Evolutionary conservation across 768 basidiomycete species (phyloP).

Genomic region (Nidularia pulvinata): DNA sequence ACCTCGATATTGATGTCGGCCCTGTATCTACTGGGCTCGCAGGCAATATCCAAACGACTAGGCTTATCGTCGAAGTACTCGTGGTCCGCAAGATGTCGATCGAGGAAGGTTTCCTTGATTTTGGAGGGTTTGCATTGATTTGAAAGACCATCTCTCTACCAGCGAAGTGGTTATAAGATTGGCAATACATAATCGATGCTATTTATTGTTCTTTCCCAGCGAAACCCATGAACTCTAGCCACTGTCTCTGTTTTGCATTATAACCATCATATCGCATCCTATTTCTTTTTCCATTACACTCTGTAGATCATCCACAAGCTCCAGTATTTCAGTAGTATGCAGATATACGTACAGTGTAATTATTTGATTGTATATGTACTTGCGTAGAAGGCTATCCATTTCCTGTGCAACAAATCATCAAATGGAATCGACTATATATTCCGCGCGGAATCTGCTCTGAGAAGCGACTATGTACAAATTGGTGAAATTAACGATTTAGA

Average conservation of each 20-base stretch:
- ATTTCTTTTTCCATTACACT: too few species aligned
- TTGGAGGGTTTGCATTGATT: conserved; percentile 56
- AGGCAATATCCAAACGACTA: conserved; percentile 2
- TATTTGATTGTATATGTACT: too few species aligned
- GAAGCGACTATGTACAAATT: background rate
- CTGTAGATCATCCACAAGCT: too few species aligned
- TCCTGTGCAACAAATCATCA: too few species aligned
- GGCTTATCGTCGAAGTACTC: conserved; percentile 81
- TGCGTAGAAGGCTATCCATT: too few species aligned
- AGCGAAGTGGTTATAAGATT: too few species aligned
- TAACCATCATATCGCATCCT: too few species aligned
- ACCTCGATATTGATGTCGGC: conserved; percentile 20
- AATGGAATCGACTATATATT: too few species aligned
- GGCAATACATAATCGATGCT: background rate
- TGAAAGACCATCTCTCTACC: conserved; percentile 7
- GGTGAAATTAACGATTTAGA: conserved; percentile 20
- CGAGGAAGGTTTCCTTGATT: conserved; percentile 78
- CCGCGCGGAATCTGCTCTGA: background rate
- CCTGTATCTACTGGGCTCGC: conserved; percentile 1
- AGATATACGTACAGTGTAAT: too few species aligned
- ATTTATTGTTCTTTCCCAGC: background rate
- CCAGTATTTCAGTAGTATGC: too few species aligned
- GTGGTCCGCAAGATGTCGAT: conserved; percentile 77
- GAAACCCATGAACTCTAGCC: too few species aligned
- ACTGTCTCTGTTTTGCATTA: too few species aligned